Base-by-base conservation (phyloP, 345 rosid species). In the Anacardium occidentale region DNA sequence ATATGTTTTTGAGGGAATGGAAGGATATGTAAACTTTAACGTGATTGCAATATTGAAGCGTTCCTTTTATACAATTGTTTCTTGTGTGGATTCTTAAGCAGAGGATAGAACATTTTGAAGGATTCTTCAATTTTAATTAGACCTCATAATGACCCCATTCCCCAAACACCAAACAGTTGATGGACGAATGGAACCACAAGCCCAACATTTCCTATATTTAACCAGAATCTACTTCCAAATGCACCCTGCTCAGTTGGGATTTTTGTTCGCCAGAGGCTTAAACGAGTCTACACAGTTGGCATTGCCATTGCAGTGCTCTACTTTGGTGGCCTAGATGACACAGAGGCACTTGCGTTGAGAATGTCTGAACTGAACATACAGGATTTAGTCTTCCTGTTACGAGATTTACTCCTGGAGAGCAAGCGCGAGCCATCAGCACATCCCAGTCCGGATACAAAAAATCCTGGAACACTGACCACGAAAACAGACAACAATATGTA, bases 141-240 rank as follows among this genome's bases (percentile, higher is more conserved):
- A 94, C 14, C 74, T 95, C 25, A 75, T 91, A 55, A 87, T 92
- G 78, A 79, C 92, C 66, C 99, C 99, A 8, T 92, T 95, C 81
- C 99, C 92, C 72, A 92, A 89, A 76, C 98, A 95, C 24, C 97
- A 87, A 71, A 92, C 98, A 0, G 96, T 95, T 1, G 97, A 95
- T 71, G 99, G 98, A 42, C 94, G 92, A 11, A 95, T 95, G 99
- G 99, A 95, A 77, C 86, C 10, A 90, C 94, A 4, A 92, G 92
- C 60, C 97, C 99, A 0, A 96, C 94, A 12, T 86, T 83, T 61
- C 82, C 96, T 37, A 82, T 77, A 57, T 89, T 92, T 15, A 92
- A 95, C 81, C 98, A 91, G 79, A 95, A 95, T 65, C 76, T 92
- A 1, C 79, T 91, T 12, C 82, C 78, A 21, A 85, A 88, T 62